Base-by-base conservation (phyloP, 345 rosid genomes). In the Abelmoschus esculentus region DNA sequence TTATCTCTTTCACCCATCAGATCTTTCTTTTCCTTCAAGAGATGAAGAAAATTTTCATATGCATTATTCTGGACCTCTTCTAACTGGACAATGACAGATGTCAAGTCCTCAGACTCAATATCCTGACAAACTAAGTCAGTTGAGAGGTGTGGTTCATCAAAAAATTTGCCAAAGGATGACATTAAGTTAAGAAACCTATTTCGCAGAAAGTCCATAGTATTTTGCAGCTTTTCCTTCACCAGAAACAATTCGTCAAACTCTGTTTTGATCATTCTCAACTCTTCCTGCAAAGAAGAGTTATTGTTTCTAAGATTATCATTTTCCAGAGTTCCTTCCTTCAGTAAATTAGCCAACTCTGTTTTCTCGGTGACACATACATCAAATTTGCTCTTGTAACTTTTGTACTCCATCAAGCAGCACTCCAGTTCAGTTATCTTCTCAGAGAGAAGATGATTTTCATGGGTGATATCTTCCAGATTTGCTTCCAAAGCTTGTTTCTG, bases 351-450 rank as follows among this genome's bases (percentile, higher is more conserved):
- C 76, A 93, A 78, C 73, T 87, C 90, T 15, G 75, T 77, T 75
- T 84, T 90, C 84, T 89, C 97, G 14, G 40, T 79, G 36, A 79
- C 76, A 78, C 83, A 78, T 40, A 79, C 73, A 79, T 87, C 91
- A 77, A 80, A 93, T 70, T 77, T 84, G 80, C 75, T 76, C 79
- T 86, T 74, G 59, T 77, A 87, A 70, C 74, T 83, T 70, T 74
- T 74, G 74, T 70, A 85, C 61, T 86, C 93, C 72, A 76, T 67
- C 70, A 80, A 73, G 75, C 83, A 59, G 62, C 87, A 74, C 76
- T 93, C 96, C 84, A 86, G 79, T 77, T 90, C 97, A 70, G 79
- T 72, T 53, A 91, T 76, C 77, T 89, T 95, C 82, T 88, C 82
- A 46, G 72, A 77, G 59, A 87, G 85, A 76, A 74, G 80, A 79